phyloP scores from a whole-genome alignment of 1,284 basidiomycete species.

The Puccinia horiana region DNA sequence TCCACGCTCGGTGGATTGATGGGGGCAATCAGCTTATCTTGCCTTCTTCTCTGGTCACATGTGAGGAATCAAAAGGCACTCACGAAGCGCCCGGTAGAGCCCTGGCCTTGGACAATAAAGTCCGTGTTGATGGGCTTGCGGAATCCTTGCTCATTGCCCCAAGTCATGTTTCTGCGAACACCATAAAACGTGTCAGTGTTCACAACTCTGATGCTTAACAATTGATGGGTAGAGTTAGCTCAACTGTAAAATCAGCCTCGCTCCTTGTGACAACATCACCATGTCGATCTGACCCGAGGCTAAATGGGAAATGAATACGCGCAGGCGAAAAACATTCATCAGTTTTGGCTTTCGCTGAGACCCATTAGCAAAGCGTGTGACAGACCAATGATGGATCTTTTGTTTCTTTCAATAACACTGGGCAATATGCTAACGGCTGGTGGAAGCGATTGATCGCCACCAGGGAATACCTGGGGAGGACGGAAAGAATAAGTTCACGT shows the following conservation, averaged over 20 bases:
- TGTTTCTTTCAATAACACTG: slow-evolving; percentile 25
- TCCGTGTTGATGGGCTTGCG: slow-evolving; percentile 51
- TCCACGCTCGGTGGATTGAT: slow-evolving; percentile 53
- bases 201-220: neutral
- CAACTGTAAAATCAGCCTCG: slow-evolving; percentile 25
- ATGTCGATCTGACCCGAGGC: slow-evolving; percentile 37
- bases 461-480: slow-evolving; percentile 10
- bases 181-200: neutral
- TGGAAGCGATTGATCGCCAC: slow-evolving; percentile 25
- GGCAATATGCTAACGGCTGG: slow-evolving; percentile 10
- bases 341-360: neutral
- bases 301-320: neutral
- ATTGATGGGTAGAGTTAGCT: neutral
- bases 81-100: slow-evolving; percentile 21
- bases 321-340: neutral
- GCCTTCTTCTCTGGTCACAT: neutral
- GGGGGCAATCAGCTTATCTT: neutral
- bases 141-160: slow-evolving; percentile 56
- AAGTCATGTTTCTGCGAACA: slow-evolving; percentile 55
- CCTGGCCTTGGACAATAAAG: slow-evolving; percentile 51
- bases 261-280: slow-evolving; percentile 18
- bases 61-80: neutral
- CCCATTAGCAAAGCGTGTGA: neutral
- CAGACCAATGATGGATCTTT: slow-evolving; percentile 32
- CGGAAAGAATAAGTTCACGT: neutral